phyloP scores from a whole-genome alignment of 2,329 filamentous ascomycete genomes.

The Basipetospora chlamydospora region DNA sequence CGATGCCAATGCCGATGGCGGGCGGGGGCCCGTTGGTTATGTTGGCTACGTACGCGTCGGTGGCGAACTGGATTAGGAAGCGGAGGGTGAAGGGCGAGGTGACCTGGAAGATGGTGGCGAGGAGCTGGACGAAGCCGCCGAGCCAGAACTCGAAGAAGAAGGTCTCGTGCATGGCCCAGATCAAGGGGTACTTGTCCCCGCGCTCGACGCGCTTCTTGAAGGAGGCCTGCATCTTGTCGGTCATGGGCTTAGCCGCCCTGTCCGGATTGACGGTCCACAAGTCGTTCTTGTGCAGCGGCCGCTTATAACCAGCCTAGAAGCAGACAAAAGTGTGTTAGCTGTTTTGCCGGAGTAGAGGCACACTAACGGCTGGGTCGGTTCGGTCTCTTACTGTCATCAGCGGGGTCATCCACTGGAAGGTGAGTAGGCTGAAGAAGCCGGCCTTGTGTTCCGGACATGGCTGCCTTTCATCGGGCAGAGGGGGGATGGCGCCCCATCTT shows the following conservation, averaged over 20 bases:
- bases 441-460: slow-evolving; percentile 59
- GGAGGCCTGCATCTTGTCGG: slow-evolving; percentile 47
- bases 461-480: slow-evolving; percentile 36
- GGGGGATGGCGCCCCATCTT: slow-evolving; percentile 40
- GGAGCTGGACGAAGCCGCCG: slow-evolving; percentile 63
- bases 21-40: slow-evolving; percentile 39
- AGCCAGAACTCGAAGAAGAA: slow-evolving; percentile 75
- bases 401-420: slow-evolving; percentile 82
- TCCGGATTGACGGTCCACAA: slow-evolving; percentile 81
- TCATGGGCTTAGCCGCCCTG: slow-evolving; percentile 56
- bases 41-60: slow-evolving; percentile 59
- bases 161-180: slow-evolving; percentile 74
- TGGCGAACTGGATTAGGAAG: slow-evolving; percentile 75
- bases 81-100: slow-evolving; percentile 73
- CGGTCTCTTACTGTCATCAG: slow-evolving; percentile 55
- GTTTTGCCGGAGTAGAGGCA: neutral
- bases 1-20: slow-evolving; percentile 59
- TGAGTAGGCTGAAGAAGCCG: slow-evolving; percentile 57
- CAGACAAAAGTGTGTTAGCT: neutral
- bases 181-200: slow-evolving; percentile 58
- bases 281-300: slow-evolving; percentile 69
- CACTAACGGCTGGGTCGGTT: neutral
- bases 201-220: slow-evolving; percentile 54
- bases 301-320: slow-evolving; percentile 53
- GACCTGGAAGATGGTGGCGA: slow-evolving; percentile 62